Percentiles rank a stretch among this genome's conserved stretches.
phyloP scores from a whole-genome alignment of 495 filamentous ascomycete species.

The Cercophora samala region DNA sequence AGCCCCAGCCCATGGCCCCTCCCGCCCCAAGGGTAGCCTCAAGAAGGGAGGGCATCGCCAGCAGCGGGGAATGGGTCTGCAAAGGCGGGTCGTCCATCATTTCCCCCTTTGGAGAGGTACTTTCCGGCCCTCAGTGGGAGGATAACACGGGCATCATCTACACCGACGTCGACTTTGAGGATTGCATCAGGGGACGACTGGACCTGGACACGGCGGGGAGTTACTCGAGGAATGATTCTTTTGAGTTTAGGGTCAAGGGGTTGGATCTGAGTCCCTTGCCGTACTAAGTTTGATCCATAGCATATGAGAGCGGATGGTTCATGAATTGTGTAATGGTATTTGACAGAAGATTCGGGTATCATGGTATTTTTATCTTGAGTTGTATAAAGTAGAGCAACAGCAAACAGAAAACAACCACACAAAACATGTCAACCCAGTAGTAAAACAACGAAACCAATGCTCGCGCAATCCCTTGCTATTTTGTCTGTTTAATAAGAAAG shows the following conservation, averaged over 20 bases:
- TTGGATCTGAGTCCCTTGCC: conserved; percentile 70
- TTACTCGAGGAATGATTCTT: conserved; percentile 77
- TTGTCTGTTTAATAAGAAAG: neutral
- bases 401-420: neutral
- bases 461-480: neutral
- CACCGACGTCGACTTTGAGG: conserved; percentile 50
- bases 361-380: neutral
- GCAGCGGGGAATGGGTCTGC: conserved; percentile 48
- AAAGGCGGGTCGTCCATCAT: conserved; percentile 82
- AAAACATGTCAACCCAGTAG: neutral
- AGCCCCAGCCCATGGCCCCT: neutral
- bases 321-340: neutral
- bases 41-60: neutral
- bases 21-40: neutral
- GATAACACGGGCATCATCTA: conserved; percentile 54
- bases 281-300: too few relatives aligned
- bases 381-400: neutral
- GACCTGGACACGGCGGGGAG: conserved; percentile 72
- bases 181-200: conserved; percentile 52
- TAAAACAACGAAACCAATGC: neutral
- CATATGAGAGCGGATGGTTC: too few relatives aligned
- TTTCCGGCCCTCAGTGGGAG: conserved; percentile 82
- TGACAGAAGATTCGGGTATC: neutral
- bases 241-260: conserved; percentile 73
- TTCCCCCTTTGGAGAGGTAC: conserved; percentile 69